Conservation (phyloP, 139 green algal genomes). For the Chlamydomonas eustigma region DNA sequence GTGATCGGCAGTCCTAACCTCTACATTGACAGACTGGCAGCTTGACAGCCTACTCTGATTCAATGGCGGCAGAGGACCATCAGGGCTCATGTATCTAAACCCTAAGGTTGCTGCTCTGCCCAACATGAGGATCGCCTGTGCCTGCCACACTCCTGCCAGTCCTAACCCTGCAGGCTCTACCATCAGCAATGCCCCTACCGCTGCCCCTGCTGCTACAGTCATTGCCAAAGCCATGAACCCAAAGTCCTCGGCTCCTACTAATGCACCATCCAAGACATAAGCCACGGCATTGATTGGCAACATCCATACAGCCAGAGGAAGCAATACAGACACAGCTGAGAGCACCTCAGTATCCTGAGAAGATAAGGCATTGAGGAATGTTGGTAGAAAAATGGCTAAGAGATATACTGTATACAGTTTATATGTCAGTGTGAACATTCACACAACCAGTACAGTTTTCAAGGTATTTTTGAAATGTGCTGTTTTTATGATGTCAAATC, state of each 20-base stretch:
- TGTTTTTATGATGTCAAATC: too few species aligned
- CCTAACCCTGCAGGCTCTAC: neutral
- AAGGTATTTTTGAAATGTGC: too few species aligned
- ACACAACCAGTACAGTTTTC: too few species aligned
- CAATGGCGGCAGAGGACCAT: neutral
- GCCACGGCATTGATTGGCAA: constrained; percentile 33
- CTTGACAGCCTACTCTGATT: too few species aligned
- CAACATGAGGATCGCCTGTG: neutral
- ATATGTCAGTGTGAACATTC: too few species aligned
- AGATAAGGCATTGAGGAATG: neutral
- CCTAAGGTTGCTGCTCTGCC: neutral
- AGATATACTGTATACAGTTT: too few species aligned
- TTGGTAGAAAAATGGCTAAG: neutral
- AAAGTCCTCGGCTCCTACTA: constrained; percentile 55
- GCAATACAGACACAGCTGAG: constrained; percentile 28
- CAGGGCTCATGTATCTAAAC: neutral
- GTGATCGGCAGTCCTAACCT: too few species aligned
- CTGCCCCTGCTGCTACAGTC: neutral
- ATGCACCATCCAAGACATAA: constrained; percentile 70
- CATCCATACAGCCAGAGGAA: constrained; percentile 49
- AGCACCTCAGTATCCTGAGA: constrained; percentile 21
- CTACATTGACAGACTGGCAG: too few species aligned
- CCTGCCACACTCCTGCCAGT: neutral
- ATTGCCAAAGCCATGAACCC: constrained; percentile 41
- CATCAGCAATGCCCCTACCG: neutral